A percentile compares a stretch with the other conserved stretches of the same genome.
These are phyloP conservation scores for Hygrophorus pudorinus DNA, from an alignment of 768 basidiomycete species.

Conservation along the genomic window DNA sequence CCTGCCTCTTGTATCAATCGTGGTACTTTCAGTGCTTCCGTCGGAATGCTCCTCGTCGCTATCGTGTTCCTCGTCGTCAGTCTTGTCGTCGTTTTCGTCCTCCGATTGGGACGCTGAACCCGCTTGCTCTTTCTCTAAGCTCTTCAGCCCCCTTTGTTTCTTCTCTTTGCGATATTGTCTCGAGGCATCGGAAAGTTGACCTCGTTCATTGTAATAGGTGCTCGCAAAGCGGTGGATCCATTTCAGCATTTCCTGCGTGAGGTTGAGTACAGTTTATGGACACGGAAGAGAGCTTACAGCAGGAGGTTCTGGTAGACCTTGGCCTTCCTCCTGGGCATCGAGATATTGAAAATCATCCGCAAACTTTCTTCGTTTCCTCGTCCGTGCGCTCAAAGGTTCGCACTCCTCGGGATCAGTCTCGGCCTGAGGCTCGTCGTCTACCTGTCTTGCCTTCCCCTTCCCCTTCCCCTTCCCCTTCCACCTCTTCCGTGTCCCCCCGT, in stretches of 20 bases:
- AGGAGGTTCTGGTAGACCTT: conserved; percentile 38
- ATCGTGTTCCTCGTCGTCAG: too few relatives aligned
- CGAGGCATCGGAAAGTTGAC: conserved; percentile 44
- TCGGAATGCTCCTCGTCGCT: too few relatives aligned
- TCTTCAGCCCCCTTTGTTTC: conserved; percentile 20
- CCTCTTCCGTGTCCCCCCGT: too few relatives aligned
- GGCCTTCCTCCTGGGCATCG: too few relatives aligned
- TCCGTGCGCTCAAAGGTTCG: too few relatives aligned
- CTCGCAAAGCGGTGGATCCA: conserved; percentile 37
- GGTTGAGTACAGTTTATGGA: conserved; percentile 6
- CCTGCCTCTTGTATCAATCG: too few relatives aligned
- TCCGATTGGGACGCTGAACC: too few relatives aligned
- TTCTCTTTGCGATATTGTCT: conserved; percentile 34
- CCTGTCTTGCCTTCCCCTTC: conserved; percentile 7
- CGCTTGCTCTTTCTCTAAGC: too few relatives aligned
- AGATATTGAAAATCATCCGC: conserved; percentile 45
- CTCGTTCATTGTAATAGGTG: conserved; percentile 50
- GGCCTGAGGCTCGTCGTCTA: conserved; percentile 4
- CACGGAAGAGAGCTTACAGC: conserved; percentile 31
- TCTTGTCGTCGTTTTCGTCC: too few relatives aligned
- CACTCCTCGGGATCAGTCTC: too few relatives aligned
- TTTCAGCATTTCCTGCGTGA: conserved; percentile 37
- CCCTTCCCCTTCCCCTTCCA: too few relatives aligned
- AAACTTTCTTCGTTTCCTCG: conserved; percentile 36
- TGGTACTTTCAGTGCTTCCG: too few relatives aligned